Conservation (phyloP, 2,329 filamentous ascomycete species). For the Paecilomyces dactylethromorphus region DNA sequence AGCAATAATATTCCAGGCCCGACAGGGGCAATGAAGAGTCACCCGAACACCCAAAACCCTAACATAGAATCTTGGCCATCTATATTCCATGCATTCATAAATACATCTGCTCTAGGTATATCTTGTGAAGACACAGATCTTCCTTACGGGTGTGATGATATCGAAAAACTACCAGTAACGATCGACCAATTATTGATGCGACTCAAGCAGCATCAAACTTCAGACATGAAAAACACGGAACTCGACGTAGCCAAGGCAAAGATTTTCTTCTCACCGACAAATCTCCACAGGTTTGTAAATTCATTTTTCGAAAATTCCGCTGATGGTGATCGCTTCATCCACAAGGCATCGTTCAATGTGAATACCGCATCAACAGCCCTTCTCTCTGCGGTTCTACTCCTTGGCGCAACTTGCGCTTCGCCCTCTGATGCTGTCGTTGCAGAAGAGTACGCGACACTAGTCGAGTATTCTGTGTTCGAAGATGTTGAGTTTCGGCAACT, state of each 20-base stretch:
- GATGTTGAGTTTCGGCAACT: background rate
- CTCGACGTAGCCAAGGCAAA: background rate
- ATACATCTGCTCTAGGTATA: background rate
- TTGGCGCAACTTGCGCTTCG: background rate
- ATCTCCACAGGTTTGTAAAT: background rate
- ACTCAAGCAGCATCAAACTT: background rate
- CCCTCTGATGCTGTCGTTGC: background rate
- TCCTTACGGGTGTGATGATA: background rate
- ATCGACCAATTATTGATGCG: background rate
- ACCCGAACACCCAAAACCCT: background rate
- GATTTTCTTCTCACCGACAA: background rate
- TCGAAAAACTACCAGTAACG: background rate
- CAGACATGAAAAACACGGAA: background rate
- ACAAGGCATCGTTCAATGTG: background rate
- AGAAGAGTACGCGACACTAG: background rate
- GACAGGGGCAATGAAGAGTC: background rate
- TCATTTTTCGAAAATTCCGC: background rate
- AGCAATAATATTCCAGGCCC: background rate
- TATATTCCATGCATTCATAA: background rate
- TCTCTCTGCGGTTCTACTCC: background rate
- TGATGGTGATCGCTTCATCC: background rate
- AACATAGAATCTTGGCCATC: background rate
- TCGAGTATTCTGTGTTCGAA: background rate
- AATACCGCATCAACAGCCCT: background rate
- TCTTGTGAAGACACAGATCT: background rate